Percentiles rank a stretch among this genome's conserved stretches.
phyloP scores from a whole-genome alignment of 352 stramenopile species.

The Pythium rhizo-oryzae region DNA sequence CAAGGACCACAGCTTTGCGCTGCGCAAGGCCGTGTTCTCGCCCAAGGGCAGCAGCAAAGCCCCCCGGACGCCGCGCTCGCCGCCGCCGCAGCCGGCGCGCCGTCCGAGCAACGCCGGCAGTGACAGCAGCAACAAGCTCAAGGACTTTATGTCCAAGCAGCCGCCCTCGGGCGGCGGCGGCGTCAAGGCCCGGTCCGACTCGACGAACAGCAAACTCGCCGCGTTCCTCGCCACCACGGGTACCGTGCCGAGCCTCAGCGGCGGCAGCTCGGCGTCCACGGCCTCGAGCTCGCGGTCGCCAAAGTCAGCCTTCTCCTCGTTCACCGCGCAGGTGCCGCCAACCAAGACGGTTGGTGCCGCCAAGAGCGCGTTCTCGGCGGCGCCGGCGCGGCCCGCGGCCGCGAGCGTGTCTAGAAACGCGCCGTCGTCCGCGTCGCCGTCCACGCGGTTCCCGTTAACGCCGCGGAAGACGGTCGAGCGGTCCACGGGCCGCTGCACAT shows the following conservation, averaged over 20 bases:
- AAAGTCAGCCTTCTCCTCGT: slow-evolving; percentile 27
- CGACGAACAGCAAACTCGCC: slow-evolving; percentile 70
- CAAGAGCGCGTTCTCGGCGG: slow-evolving; percentile 10
- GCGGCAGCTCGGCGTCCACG: slow-evolving; percentile 22
- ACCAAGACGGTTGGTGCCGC: neutral
- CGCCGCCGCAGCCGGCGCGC: slow-evolving; percentile 20
- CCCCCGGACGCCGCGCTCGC: slow-evolving; percentile 20
- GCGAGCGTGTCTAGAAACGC: neutral
- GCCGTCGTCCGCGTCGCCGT: neutral
- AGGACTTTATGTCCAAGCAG: slow-evolving; percentile 79
- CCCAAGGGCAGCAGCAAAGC: slow-evolving; percentile 31
- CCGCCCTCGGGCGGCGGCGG: slow-evolving; percentile 34
- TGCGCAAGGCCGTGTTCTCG: slow-evolving; percentile 64
- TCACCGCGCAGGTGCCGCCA: slow-evolving; percentile 20
- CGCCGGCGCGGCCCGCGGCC: neutral
- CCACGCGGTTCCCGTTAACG: slow-evolving; percentile 41
- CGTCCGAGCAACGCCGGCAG: slow-evolving; percentile 33
- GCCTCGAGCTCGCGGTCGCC: slow-evolving; percentile 24
- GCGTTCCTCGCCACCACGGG: slow-evolving; percentile 76
- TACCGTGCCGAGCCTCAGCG: slow-evolving; percentile 35
- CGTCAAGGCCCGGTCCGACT: slow-evolving; percentile 56
- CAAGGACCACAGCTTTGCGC: slow-evolving; percentile 48
- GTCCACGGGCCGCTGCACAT: slow-evolving; percentile 70
- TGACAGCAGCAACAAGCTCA: slow-evolving; percentile 82
- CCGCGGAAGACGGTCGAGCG: slow-evolving; percentile 54